Percentiles rank a stretch among this genome's conserved stretches.
Conservation (phyloP, 2,329 filamentous ascomycete species). For the Fusarium fracticaudum region DNA sequence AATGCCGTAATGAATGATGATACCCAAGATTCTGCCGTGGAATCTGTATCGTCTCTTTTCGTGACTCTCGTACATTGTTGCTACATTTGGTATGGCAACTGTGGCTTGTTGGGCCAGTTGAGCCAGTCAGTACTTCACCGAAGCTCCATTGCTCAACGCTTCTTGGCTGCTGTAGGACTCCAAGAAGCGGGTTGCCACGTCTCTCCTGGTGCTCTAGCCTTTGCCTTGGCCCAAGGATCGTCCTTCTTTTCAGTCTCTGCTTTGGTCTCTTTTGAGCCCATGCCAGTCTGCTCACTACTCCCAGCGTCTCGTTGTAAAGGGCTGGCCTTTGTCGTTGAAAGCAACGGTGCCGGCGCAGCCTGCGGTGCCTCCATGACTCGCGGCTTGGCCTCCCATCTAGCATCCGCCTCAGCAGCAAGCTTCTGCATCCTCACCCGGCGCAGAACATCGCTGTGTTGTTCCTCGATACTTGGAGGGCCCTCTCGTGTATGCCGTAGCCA, state of each 20-base stretch:
- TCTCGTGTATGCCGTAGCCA: constrained; percentile 71
- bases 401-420: constrained; percentile 70
- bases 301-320: constrained; percentile 5
- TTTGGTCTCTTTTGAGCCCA: neutral
- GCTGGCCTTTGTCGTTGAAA: constrained; percentile 16
- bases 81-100: constrained; percentile 4
- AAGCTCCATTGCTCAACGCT: constrained; percentile 26
- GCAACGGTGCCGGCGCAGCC: constrained; percentile 26
- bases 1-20: constrained; percentile 39
- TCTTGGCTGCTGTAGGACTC: constrained; percentile 58
- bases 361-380: constrained; percentile 55
- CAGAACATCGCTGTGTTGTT: constrained; percentile 64
- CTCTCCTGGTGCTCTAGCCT: constrained; percentile 62
- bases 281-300: constrained; percentile 1
- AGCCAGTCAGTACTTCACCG: no score
- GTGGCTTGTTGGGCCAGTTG: neutral
- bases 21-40: constrained; percentile 1
- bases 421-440: constrained; percentile 63
- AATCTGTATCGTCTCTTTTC: neutral
- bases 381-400: constrained; percentile 69
- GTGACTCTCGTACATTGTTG: constrained; percentile 22
- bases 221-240: constrained; percentile 69
- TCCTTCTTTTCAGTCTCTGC: constrained; percentile 34
- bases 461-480: constrained; percentile 63
- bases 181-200: constrained; percentile 75